These are phyloP conservation scores for Septoria linicola DNA, from an alignment of 2,329 filamentous ascomycete species.

Conservation along the genomic window DNA sequence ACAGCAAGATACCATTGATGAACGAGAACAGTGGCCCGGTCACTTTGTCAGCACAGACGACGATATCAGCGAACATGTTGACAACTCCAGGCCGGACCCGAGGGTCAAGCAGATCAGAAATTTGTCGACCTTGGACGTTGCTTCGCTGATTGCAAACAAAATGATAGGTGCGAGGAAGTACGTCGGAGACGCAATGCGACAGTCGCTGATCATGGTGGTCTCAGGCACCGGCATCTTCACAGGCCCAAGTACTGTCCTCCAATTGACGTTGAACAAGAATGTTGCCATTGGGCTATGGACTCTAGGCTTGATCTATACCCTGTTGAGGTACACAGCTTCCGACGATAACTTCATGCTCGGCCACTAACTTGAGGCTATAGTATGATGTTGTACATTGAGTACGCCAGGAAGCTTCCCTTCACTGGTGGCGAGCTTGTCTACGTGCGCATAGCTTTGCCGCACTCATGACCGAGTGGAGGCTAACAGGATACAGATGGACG, in stretches of 20 bases:
- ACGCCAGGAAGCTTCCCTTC: constrained; percentile 16
- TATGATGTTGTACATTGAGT: constrained; percentile 21
- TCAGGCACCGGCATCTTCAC: constrained; percentile 24
- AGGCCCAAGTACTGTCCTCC: constrained; percentile 15
- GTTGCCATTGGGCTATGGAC: constrained; percentile 18
- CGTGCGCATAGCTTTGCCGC: background rate
- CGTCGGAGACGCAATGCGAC: background rate
- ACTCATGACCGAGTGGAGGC: background rate
- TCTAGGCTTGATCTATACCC: constrained; percentile 18
- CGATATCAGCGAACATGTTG: background rate
- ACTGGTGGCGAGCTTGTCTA: constrained; percentile 24
- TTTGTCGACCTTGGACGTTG: constrained; percentile 22
- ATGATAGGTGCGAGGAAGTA: constrained; percentile 20
- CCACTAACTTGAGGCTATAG: background rate
- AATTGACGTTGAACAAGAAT: constrained; percentile 19
- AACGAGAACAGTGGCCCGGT: background rate
- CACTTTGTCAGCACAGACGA: background rate
- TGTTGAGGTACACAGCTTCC: constrained; percentile 12
- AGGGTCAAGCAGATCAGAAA: constrained; percentile 7
- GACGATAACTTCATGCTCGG: background rate
- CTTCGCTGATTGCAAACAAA: constrained; percentile 26
- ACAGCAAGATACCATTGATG: background rate
- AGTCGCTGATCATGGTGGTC: background rate
- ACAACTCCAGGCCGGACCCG: background rate
- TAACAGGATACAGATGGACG: constrained; percentile 6